These are phyloP conservation scores for Septoria petroselini DNA, from an alignment of 2,329 filamentous ascomycete genomes.

Conservation along the genomic window DNA sequence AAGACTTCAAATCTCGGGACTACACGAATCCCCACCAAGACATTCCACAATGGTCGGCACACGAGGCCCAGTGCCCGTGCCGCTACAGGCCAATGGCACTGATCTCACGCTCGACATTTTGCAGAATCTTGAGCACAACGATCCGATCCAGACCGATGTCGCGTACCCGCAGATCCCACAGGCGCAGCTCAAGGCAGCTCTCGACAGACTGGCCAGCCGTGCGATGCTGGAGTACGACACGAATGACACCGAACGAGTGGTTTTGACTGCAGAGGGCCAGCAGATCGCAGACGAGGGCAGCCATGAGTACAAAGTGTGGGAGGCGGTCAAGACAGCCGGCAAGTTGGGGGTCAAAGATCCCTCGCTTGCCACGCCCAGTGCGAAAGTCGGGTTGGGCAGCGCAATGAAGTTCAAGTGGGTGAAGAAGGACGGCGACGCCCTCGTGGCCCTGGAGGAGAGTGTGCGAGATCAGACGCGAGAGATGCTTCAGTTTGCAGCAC, in stretches of 20 bases:
- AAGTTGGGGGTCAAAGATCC: conserved; percentile 49
- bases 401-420: conserved; percentile 77
- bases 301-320: conserved; percentile 53
- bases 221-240: conserved; percentile 85
- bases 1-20: too few species aligned
- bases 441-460: conserved; percentile 60
- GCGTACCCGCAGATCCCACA: conserved; percentile 38
- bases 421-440: conserved; percentile 58
- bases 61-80: conserved; percentile 49
- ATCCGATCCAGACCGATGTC: conserved; percentile 33
- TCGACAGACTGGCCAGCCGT: conserved; percentile 80
- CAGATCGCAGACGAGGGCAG: conserved; percentile 59
- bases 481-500: conserved; percentile 69
- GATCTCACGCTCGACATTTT: conserved; percentile 76
- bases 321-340: conserved; percentile 46
- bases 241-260: conserved; percentile 71
- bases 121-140: conserved; percentile 57
- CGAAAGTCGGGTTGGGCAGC: conserved; percentile 88
- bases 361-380: conserved; percentile 67
- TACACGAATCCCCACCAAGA: too few species aligned
- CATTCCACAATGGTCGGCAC: conserved; percentile 22
- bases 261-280: conserved; percentile 76
- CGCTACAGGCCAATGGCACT: conserved; percentile 35
- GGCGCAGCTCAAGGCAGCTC: conserved; percentile 70
- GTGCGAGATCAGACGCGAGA: conserved; percentile 78